Conservation (phyloP, 176 grass and related monocot species). For the Miscanthus lutarioriparius region DNA sequence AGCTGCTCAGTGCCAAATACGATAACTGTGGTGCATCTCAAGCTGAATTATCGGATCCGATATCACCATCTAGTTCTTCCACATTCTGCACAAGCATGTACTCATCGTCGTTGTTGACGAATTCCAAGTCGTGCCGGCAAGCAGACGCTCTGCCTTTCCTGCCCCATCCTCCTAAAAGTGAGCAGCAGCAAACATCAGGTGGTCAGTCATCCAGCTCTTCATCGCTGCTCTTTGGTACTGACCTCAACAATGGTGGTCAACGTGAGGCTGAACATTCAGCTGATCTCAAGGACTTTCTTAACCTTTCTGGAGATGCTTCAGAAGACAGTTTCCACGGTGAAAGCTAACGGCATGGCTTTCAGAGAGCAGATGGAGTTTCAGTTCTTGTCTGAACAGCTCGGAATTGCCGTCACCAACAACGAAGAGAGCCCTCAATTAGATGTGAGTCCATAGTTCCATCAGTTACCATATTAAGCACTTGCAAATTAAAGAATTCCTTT, state of each 20-base stretch:
- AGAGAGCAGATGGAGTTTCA: constrained; percentile 74
- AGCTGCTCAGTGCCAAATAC: constrained; percentile 22
- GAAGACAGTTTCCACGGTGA: constrained; percentile 49
- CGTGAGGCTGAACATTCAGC: constrained; percentile 42
- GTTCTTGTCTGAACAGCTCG: constrained; percentile 82
- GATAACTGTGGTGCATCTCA: neutral
- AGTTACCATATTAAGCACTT: neutral
- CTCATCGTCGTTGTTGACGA: constrained; percentile 39
- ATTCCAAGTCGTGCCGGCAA: constrained; percentile 26
- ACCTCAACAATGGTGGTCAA: constrained; percentile 26
- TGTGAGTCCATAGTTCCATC: constrained; percentile 46
- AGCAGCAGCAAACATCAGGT: constrained; percentile 6
- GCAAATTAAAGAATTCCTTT: neutral
- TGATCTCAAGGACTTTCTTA: constrained; percentile 61
- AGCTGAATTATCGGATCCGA: constrained; percentile 26
- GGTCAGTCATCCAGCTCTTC: constrained; percentile 36
- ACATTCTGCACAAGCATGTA: constrained; percentile 76
- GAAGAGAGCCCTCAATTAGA: constrained; percentile 65
- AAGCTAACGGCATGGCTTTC: constrained; percentile 36
- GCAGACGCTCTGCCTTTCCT: constrained; percentile 54
- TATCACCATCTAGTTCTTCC: constrained; percentile 50
- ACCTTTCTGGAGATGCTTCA: constrained; percentile 56
- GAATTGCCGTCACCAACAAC: constrained; percentile 57
- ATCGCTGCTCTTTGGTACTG: constrained; percentile 23
- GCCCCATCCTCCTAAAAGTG: constrained; percentile 58